Evolutionary conservation across 129 eudicot genomes (phyloP), one percentile per base, ranked within the genome.

Genomic region (Flaveria sonorensis): DNA sequence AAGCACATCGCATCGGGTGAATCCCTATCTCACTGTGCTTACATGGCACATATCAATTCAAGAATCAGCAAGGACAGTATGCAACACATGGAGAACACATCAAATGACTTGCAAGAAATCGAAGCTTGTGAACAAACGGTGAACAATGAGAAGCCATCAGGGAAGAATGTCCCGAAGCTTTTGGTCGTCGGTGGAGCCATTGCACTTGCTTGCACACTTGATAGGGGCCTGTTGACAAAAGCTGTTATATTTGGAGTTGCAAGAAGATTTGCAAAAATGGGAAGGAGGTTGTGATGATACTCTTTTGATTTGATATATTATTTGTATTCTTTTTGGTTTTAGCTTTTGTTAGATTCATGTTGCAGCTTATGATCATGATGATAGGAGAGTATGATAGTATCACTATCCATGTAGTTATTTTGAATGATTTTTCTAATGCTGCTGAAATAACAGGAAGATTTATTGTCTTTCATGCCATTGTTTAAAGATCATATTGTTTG

Each of bases 181-280:
- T 76, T 92, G 48, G 77, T 92, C 14, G 83, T 90, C 42, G 98
- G 98, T 48, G 98, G 98, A 21, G 96, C 98, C 2, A 72, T 92
- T 65, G 94, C 90, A 43, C 87, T 92, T 71, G 98, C 98, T 56
- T 92, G 98, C 82, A 84, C 79, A 70, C 82, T 92, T 42, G 98
- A 92, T 75, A 83, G 87, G 24, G 98, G 98, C 13, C 88, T 92
- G 19, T 68, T 92, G 85, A 88, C 93, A 10, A 92, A 90, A 81
- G 96, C 98, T 4, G 92, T 92, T 47, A 88, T 92, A 74, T 88
- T 92, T 71, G 98, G 98, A 18, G 91, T 90, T 45, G 96, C 96
- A 21, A 86, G 96, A 77, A 88, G 91, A 86, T 86, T 92, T 79
- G 92, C 88, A 5, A 88, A 79, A 39, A 85, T 86, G 59, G 97